Evolutionary conservation across 2,329 filamentous ascomycete genomes (phyloP).

Genomic region (Cladophialophora carrionii): DNA sequence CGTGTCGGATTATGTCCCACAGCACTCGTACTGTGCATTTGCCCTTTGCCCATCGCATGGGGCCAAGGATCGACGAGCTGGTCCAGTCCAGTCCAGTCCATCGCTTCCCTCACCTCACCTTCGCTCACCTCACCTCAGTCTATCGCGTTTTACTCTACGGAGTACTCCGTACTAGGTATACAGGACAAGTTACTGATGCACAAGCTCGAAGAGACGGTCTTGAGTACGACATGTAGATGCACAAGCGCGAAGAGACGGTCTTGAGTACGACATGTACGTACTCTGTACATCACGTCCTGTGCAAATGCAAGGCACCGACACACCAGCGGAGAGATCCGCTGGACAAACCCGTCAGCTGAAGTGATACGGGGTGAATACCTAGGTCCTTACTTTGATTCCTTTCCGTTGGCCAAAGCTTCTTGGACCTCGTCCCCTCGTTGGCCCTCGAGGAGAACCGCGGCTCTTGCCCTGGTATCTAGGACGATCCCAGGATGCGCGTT

Average conservation of each 20-base stretch:
- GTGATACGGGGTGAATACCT: conserved; percentile 14
- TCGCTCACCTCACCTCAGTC: not conserved
- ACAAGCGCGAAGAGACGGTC: not conserved
- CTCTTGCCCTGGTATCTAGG: too few relatives aligned
- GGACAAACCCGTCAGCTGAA: conserved; percentile 8
- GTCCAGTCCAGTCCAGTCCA: too few relatives aligned
- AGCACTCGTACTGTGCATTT: too few relatives aligned
- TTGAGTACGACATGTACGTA: not conserved
- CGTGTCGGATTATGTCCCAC: too few relatives aligned
- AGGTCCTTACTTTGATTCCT: too few relatives aligned
- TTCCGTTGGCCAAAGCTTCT: not conserved
- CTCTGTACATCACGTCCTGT: too few relatives aligned
- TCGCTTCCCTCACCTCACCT: not conserved
- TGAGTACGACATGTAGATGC: too few relatives aligned
- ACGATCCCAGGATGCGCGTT: too few relatives aligned
- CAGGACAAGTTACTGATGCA: not conserved
- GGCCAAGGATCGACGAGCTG: not conserved
- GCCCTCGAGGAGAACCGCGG: too few relatives aligned
- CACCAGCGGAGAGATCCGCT: not conserved
- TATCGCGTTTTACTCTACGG: too few relatives aligned
- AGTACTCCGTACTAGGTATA: not conserved
- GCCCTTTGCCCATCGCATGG: not conserved
- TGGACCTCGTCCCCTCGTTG: not conserved
- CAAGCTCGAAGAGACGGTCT: not conserved
- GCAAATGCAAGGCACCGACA: not conserved